Conservation (phyloP, 441 rosid genomes). For the Adansonia rubrostipa region DNA sequence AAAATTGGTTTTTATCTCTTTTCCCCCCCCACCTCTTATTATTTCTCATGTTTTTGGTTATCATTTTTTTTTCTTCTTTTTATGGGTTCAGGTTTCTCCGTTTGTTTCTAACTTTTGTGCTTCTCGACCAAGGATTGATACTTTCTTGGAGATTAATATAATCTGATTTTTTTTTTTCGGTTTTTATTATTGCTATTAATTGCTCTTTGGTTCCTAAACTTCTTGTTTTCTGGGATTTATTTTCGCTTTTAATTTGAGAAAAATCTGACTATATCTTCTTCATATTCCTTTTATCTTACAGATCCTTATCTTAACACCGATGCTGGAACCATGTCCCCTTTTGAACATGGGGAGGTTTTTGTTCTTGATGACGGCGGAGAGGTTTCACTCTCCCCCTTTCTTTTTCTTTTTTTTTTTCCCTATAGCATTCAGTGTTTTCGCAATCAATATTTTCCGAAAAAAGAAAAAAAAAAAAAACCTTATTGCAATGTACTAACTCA, state of each 20-base stretch:
- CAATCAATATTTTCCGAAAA: neutral
- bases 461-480: neutral
- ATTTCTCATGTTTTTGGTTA: neutral
- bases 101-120: conserved; percentile 4
- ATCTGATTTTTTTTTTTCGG: neutral
- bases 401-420: neutral
- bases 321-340: conserved; percentile 88
- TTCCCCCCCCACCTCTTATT: neutral
- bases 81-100: neutral
- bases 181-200: conserved; percentile 1
- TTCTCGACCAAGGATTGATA: neutral
- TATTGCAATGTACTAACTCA: neutral
- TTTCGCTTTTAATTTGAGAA: conserved; percentile 10
- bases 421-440: neutral
- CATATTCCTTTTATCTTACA: conserved; percentile 34
- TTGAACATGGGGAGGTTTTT: conserved; percentile 82
- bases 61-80: neutral
- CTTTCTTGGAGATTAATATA: neutral
- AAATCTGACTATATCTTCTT: conserved; percentile 4
- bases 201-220: neutral
- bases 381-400: conserved; percentile 39
- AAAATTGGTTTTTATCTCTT: conserved; percentile 52
- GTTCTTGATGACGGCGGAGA: conserved; percentile 85
- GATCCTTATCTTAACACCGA: conserved; percentile 78
- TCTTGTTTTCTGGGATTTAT: neutral